These are phyloP conservation scores for Psilocybe azurescens DNA, from an alignment of 768 basidiomycete species.

Conservation along the genomic window DNA sequence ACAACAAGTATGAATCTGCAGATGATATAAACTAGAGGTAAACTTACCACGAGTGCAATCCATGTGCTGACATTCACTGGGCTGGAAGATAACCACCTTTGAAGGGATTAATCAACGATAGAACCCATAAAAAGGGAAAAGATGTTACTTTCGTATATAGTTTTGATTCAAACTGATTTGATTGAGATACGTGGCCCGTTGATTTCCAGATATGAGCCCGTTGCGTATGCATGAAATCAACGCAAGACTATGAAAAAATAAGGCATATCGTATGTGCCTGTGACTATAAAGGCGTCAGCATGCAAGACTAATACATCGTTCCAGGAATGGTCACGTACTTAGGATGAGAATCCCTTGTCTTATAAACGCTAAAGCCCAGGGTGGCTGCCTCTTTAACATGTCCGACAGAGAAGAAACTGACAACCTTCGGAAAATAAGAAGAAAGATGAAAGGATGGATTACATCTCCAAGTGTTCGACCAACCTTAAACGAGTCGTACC, in stretches of 20 bases:
- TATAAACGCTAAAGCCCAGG: conserved; percentile 67
- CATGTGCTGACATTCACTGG: conserved; percentile 73
- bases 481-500: conserved; percentile 74
- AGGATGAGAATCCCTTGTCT: conserved; percentile 62
- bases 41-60: conserved; percentile 68
- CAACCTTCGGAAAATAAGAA: conserved; percentile 46
- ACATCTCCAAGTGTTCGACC: neutral
- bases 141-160: conserved; percentile 60
- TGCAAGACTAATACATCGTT: neutral
- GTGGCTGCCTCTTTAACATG: conserved; percentile 60
- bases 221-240: conserved; percentile 64
- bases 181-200: conserved; percentile 47
- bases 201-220: conserved; percentile 39
- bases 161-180: conserved; percentile 67
- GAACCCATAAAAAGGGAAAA: neutral
- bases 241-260: conserved; percentile 76
- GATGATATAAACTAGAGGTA: neutral
- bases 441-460: neutral
- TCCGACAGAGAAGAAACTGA: conserved; percentile 68
- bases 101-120: neutral
- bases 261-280: conserved; percentile 67
- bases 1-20: conserved; percentile 1
- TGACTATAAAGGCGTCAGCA: conserved; percentile 46
- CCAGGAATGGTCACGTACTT: conserved; percentile 52
- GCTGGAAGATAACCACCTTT: conserved; percentile 72